Evolutionary conservation across 192 early-diverging fungal genomes (phyloP).

Genomic region (Physocladia obscura): DNA sequence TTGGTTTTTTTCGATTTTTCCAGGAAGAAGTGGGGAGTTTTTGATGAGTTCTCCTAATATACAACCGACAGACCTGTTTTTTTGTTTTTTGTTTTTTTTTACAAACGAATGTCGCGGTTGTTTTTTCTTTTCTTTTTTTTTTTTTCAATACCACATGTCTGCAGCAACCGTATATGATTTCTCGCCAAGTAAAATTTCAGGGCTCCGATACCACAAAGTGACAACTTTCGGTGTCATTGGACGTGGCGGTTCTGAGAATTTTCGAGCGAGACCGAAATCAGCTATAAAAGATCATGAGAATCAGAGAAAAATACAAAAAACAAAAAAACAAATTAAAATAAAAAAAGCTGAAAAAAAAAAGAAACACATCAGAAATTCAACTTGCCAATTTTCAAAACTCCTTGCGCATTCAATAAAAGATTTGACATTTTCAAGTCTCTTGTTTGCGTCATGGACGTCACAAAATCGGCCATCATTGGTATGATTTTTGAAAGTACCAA

Average conservation of each 20-base stretch:
- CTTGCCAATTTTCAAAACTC: constrained; percentile 83
- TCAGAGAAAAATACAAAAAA: background rate
- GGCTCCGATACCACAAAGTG: constrained; percentile 96
- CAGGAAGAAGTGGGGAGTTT: constrained; percentile 72
- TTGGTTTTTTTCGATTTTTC: constrained; percentile 87
- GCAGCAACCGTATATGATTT: constrained; percentile 86
- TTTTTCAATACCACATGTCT: constrained; percentile 77
- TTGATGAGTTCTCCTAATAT: constrained; percentile 91
- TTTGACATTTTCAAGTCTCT: constrained; percentile 94
- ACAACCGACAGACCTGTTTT: constrained; percentile 85
- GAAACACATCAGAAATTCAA: constrained; percentile 20
- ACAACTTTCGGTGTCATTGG: constrained; percentile 88
- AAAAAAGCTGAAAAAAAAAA: background rate
- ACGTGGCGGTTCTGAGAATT: constrained; percentile 70
- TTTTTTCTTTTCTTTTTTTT: no score
- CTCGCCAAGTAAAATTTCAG: constrained; percentile 85
- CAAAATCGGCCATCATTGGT: no score
- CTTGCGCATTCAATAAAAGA: constrained; percentile 82
- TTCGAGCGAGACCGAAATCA: constrained; percentile 87
- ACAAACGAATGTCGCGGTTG: no score
- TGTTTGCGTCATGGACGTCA: background rate
- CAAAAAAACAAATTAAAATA: background rate
- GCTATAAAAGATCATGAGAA: constrained; percentile 50
- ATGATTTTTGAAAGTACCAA: no score
- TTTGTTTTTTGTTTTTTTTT: background rate